Conservation (phyloP, 352 stramenopile genomes). For the Peronospora farinosa region DNA sequence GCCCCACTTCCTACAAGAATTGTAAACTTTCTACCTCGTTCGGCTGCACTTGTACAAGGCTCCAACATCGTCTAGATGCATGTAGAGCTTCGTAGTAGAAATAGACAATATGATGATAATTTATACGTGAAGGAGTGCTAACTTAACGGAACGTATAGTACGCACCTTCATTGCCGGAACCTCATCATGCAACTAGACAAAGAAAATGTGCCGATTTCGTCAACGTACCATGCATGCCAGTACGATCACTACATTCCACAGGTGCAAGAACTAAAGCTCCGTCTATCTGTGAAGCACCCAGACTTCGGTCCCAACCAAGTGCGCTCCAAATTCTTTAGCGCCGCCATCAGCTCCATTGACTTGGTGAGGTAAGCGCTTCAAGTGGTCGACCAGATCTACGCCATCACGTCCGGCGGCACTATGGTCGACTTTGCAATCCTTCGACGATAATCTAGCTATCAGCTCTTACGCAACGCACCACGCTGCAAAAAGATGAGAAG, state of each 20-base stretch:
- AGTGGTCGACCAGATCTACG: too few relatives aligned
- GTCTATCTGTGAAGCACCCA: conserved; percentile 14
- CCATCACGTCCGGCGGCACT: too few relatives aligned
- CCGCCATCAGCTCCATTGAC: conserved; percentile 23
- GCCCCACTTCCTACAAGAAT: conserved; percentile 21
- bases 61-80: conserved; percentile 26
- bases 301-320: conserved; percentile 27
- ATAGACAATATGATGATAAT: background rate
- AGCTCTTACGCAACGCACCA: too few relatives aligned
- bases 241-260: conserved; percentile 28
- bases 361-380: too few relatives aligned
- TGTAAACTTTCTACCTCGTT: conserved; percentile 22
- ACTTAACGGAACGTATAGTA: too few relatives aligned
- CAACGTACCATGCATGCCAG: conserved; percentile 29
- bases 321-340: conserved; percentile 26
- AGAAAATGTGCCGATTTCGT: conserved; percentile 19
- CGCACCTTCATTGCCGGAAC: background rate
- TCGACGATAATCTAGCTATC: too few relatives aligned
- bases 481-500: too few relatives aligned
- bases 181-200: background rate
- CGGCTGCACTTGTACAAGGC: conserved; percentile 11
- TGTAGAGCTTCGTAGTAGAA: background rate
- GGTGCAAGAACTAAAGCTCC: conserved; percentile 29
- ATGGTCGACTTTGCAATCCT: too few relatives aligned
- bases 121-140: conserved; percentile 4